Percentiles rank a stretch among this genome's conserved stretches.
These are phyloP conservation scores for Neurospora pannonica DNA, from an alignment of 495 filamentous ascomycete genomes.

Conservation along the genomic window DNA sequence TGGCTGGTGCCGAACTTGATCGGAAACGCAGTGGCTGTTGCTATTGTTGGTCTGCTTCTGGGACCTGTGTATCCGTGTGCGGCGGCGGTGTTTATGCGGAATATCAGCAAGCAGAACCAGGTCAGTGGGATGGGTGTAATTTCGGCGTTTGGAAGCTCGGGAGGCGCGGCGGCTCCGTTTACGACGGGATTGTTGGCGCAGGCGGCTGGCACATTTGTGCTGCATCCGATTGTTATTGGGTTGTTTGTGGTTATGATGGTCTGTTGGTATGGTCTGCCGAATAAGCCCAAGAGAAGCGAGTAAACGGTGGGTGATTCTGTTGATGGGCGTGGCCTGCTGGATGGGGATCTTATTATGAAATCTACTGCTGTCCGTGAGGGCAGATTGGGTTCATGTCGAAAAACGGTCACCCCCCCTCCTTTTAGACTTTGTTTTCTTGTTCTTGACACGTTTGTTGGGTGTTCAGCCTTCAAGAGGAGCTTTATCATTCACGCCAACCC, in stretches of 20 bases:
- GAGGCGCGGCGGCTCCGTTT: constrained; percentile 67
- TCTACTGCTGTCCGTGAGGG: no score
- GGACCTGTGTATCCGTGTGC: constrained; percentile 71
- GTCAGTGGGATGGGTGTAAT: constrained; percentile 61
- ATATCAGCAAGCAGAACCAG: constrained; percentile 53
- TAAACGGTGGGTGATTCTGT: constrained; percentile 7
- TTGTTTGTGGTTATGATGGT: constrained; percentile 62
- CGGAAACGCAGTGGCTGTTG: constrained; percentile 59
- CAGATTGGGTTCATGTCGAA: no score
- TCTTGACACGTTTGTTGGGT: no score
- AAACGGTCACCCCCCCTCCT: no score
- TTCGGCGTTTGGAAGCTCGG: constrained; percentile 61
- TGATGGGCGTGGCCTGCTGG: background rate
- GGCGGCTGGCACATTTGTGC: constrained; percentile 57
- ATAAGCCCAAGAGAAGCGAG: constrained; percentile 44
- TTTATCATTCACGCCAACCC: no score
- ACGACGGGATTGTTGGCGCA: constrained; percentile 63
- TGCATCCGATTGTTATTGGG: constrained; percentile 62
- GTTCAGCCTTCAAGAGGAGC: no score
- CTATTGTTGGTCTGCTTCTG: constrained; percentile 65
- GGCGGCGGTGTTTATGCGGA: constrained; percentile 52
- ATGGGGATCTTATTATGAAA: no score
- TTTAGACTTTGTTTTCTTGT: no score
- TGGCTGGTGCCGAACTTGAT: constrained; percentile 68
- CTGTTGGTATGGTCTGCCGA: constrained; percentile 54